Conservation (phyloP, 176 grass and related monocot genomes). For the Triticum urartu region DNA sequence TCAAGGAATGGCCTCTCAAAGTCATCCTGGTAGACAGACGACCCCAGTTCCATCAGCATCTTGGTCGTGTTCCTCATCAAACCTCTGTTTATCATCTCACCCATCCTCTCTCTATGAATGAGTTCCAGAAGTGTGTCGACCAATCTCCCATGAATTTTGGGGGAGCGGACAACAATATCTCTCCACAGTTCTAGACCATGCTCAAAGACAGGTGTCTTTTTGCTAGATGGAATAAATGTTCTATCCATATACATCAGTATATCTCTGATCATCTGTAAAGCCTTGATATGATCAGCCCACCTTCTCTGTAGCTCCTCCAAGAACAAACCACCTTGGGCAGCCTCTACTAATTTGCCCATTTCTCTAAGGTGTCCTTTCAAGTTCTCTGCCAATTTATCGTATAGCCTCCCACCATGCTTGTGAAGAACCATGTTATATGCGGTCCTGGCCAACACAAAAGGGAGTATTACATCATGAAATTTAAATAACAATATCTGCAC, state of each 20-base stretch:
- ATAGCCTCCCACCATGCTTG: constrained; percentile 8
- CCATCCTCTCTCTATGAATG: constrained; percentile 56
- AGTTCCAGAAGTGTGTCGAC: constrained; percentile 47
- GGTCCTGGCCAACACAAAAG: constrained; percentile 9
- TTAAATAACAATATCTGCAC: background rate
- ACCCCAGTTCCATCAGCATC: constrained; percentile 63
- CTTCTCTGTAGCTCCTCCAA: background rate
- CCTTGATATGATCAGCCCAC: constrained; percentile 16
- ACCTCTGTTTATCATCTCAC: constrained; percentile 58
- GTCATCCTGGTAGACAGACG: constrained; percentile 57
- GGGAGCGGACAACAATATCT: background rate
- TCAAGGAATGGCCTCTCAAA: constrained; percentile 64
- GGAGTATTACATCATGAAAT: background rate
- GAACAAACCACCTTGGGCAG: constrained; percentile 14
- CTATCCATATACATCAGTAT: constrained; percentile 13
- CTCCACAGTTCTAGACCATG: constrained; percentile 22
- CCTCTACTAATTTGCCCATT: constrained; percentile 11
- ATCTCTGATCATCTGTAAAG: constrained; percentile 21
- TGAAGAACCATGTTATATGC: constrained; percentile 18
- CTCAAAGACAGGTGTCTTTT: constrained; percentile 15
- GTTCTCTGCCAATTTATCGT: background rate
- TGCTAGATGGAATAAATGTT: background rate
- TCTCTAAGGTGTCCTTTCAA: constrained; percentile 2
- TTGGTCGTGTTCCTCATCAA: constrained; percentile 67
- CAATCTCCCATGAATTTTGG: constrained; percentile 20